A percentile compares a stretch with the other conserved stretches of the same genome.
phyloP scores from a whole-genome alignment of 139 green algal species.

The Chlorella sp. region DNA sequence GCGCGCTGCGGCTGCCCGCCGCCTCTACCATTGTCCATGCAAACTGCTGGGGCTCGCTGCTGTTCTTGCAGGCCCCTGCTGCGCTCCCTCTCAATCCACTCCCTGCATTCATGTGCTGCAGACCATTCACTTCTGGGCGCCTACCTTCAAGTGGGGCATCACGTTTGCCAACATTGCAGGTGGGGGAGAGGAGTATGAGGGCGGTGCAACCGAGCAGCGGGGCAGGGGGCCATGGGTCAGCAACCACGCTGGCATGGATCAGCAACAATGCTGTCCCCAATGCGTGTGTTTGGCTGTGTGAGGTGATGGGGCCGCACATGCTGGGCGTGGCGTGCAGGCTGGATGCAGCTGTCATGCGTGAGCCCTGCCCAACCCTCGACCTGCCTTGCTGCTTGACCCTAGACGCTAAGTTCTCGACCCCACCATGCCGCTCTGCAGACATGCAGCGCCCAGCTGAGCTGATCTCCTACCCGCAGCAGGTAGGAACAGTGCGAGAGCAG shows the following conservation, averaged over 20 bases:
- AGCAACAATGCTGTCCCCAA: neutral
- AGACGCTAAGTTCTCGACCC: neutral
- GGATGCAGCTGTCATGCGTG: neutral
- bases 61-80: neutral
- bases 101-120: neutral
- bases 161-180: constrained; percentile 96
- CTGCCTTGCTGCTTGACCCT: neutral
- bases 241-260: no score
- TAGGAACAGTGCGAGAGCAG: no score
- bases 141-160: constrained; percentile 99
- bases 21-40: no score
- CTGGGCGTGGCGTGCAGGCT: neutral
- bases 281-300: neutral
- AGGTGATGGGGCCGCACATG: neutral
- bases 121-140: constrained; percentile 70
- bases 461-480: constrained; percentile 94
- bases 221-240: no score
- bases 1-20: neutral
- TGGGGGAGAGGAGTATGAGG: constrained; percentile 25
- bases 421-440: neutral
- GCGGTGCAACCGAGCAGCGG: no score
- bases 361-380: no score
- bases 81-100: neutral
- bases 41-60: neutral
- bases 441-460: constrained; percentile 88